Percentiles rank a stretch among this genome's conserved stretches.
Conservation (phyloP, 2,329 filamentous ascomycete genomes). For the Dryadomyces quercus-mongolicae region DNA sequence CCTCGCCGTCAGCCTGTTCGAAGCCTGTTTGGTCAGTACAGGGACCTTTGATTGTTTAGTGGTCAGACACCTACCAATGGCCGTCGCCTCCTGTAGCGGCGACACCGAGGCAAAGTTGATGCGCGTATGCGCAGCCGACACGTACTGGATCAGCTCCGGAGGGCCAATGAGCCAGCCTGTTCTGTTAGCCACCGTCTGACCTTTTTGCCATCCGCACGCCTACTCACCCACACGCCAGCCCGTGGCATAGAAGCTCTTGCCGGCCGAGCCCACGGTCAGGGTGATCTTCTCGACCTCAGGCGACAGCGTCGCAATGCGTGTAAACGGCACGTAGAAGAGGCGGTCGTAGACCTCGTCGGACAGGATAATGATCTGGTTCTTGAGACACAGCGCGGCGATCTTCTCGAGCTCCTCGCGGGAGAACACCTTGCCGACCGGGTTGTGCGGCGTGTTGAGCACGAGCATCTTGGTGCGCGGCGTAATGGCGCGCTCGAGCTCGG, state of each 20-base stretch:
- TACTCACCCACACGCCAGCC: constrained; percentile 68
- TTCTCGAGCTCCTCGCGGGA: constrained; percentile 69
- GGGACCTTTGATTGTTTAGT: neutral
- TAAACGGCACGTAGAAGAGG: constrained; percentile 91
- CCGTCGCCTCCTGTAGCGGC: constrained; percentile 85
- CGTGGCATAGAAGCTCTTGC: constrained; percentile 97
- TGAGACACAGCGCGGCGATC: constrained; percentile 81
- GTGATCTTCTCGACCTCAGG: constrained; percentile 82
- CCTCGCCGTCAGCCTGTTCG: constrained; percentile 70
- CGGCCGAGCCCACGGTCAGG: constrained; percentile 86
- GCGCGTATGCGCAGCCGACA: constrained; percentile 82
- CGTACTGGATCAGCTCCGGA: constrained; percentile 78
- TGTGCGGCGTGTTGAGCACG: constrained; percentile 77
- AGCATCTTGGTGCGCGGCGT: constrained; percentile 91
- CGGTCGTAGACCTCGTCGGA: constrained; percentile 91
- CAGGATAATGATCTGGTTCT: constrained; percentile 87
- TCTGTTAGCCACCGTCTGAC: constrained; percentile 18
- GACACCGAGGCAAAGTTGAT: constrained; percentile 95
- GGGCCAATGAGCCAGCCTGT: constrained; percentile 77
- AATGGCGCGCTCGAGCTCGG: constrained; percentile 68
- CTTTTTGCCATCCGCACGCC: constrained; percentile 14
- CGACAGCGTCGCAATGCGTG: constrained; percentile 78
- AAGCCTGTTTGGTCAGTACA: constrained; percentile 39
- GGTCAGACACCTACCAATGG: constrained; percentile 44
- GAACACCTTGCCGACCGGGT: constrained; percentile 94